Percentiles rank a stretch among this genome's conserved stretches.
These are phyloP conservation scores for Leccinum boreale DNA, from an alignment of 768 basidiomycete species.

Conservation along the genomic window DNA sequence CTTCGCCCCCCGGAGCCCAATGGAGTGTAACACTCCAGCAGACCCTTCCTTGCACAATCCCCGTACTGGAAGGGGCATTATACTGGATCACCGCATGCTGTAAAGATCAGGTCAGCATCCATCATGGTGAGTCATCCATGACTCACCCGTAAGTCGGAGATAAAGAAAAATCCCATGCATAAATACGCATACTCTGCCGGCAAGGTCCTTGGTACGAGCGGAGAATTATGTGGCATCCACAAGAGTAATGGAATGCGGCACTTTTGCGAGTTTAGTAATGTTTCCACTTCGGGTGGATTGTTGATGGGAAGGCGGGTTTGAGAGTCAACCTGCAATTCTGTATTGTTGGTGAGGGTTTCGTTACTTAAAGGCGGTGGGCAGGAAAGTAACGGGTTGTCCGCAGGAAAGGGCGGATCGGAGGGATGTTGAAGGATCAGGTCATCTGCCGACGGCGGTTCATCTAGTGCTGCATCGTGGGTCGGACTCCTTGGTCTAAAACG, in stretches of 20 bases:
- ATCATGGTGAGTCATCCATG: neutral
- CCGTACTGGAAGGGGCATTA: neutral
- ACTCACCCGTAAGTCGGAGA: conserved; percentile 40
- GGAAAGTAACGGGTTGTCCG: neutral
- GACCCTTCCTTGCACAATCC: conserved; percentile 30
- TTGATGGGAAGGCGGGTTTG: conserved; percentile 17
- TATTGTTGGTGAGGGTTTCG: neutral
- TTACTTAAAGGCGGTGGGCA: neutral
- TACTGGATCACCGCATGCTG: conserved; percentile 14
- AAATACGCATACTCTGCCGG: conserved; percentile 38
- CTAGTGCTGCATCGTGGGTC: neutral
- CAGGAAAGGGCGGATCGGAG: neutral
- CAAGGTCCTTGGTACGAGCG: conserved; percentile 25
- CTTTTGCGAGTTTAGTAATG: conserved; percentile 39
- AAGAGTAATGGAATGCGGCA: conserved; percentile 38
- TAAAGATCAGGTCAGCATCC: conserved; percentile 3
- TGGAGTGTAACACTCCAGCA: conserved; percentile 45
- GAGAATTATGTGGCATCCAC: conserved; percentile 35
- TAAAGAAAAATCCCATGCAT: conserved; percentile 47
- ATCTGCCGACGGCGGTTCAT: neutral
- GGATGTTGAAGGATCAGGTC: neutral
- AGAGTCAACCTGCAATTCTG: neutral
- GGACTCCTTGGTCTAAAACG: neutral
- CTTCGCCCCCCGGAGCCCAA: conserved; percentile 53
- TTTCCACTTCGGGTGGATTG: conserved; percentile 43